phyloP scores from a whole-genome alignment of 129 eudicot genomes.

The Dittrichia graveolens region DNA sequence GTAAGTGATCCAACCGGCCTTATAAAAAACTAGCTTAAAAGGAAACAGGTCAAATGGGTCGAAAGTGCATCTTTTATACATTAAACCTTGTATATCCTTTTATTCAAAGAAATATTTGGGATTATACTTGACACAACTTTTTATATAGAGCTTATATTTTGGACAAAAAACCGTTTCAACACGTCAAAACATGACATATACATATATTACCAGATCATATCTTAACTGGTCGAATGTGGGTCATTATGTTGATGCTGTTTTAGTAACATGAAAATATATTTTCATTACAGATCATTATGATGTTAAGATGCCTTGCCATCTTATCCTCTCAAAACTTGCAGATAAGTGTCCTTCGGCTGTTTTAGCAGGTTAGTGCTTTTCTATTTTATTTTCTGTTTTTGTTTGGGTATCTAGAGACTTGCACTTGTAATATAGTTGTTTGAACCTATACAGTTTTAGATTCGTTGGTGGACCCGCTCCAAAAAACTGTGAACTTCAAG shows the following conservation, averaged over 20 bases:
- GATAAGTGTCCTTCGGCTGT: slow-evolving; percentile 98
- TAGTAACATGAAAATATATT: background rate
- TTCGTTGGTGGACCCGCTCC: slow-evolving; percentile 98
- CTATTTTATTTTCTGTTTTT: background rate
- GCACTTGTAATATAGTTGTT: background rate
- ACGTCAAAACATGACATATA: background rate
- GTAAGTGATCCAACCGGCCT: slow-evolving; percentile 40
- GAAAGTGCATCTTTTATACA: background rate
- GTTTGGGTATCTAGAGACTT: background rate
- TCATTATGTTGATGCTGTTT: background rate
- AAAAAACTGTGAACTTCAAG: slow-evolving; percentile 83
- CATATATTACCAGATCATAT: background rate
- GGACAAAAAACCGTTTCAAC: background rate
- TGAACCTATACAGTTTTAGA: slow-evolving; percentile 69
- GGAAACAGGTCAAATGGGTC: background rate
- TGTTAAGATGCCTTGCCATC: slow-evolving; percentile 99
- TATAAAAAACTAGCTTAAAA: background rate
- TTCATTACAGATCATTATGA: slow-evolving; percentile 89
- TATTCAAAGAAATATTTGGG: background rate
- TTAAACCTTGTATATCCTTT: background rate
- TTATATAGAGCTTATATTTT: background rate
- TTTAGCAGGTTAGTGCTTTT: slow-evolving; percentile 68
- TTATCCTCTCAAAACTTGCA: slow-evolving; percentile 93
- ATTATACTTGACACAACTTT: background rate
- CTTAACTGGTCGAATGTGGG: background rate